Base-by-base conservation (phyloP, 1,284 basidiomycete species). In the Apiotrichum porosum region DNA sequence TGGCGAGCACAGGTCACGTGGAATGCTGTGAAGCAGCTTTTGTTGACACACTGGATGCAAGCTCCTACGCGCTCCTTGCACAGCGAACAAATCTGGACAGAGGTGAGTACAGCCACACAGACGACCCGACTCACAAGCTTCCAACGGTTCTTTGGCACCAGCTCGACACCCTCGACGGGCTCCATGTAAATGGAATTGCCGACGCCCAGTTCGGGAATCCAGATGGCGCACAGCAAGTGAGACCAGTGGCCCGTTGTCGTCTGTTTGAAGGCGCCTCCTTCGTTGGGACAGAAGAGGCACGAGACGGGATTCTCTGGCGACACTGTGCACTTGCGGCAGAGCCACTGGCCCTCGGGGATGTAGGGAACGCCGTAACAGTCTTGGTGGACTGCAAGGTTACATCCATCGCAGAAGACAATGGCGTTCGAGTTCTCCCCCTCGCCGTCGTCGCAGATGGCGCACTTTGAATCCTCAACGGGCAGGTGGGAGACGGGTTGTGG, bases 361-460 rank as follows among this genome's bases (percentile, higher is more conserved):
- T 98, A 99, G 3, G 95, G 95, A 5, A 99, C 91, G 28, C 95
- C 95, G 69, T 99, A 99, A 67, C 95, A 99, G 70, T 98, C 94
- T 47, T 99, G 95, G 74, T 99, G 95, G 5, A 98, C 94, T 9
- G 95, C 95, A 23, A 99, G 77, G 70, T 98, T 98, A 73, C 95
- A 99, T 0, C 95, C 95, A 68, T 99, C 95, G 71, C 95, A 99
- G 68, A 98, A 99, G 15, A 99, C 94, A 59, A 98, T 99, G 6
- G 93, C 95, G 67, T 98, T 99, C 51, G 87, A 89, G 69, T 97
- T 97, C 73, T 99, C 95, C 56, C 92, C 94, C 65, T 99, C 95
- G 3, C 91, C 89, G 65, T 98, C 94, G 62, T 98, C 94, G 66
- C 95, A 98, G 43, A 99, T 88, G 3, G 91, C 88, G 69, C 95